Evolutionary conservation across 331 rosid genomes (phyloP).

Genomic region (Prunus yedoensis): DNA sequence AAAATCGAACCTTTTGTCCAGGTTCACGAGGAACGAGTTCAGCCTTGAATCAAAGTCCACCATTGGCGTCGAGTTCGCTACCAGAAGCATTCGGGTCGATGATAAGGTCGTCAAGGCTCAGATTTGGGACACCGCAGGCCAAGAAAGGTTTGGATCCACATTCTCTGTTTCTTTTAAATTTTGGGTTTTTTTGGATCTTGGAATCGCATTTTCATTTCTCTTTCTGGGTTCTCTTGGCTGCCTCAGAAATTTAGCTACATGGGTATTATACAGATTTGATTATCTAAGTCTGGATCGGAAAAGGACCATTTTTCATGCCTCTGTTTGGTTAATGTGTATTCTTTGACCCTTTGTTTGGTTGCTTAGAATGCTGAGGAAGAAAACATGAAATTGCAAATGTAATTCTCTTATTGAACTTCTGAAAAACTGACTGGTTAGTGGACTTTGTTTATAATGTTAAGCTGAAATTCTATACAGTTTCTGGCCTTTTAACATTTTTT

Average conservation of each 20-base stretch:
- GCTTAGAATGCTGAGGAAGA: neutral
- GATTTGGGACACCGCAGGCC: constrained; percentile 97
- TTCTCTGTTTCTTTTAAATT: neutral
- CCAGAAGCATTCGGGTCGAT: constrained; percentile 76
- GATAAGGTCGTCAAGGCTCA: constrained; percentile 89
- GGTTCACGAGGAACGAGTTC: constrained; percentile 77
- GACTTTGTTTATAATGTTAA: neutral
- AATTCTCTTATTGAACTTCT: neutral
- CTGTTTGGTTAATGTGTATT: constrained; percentile 2
- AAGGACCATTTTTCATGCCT: neutral
- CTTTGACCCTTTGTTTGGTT: neutral
- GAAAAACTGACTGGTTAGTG: constrained; percentile 1
- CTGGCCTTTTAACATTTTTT: neutral
- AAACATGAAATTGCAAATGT: neutral
- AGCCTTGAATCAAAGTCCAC: constrained; percentile 82
- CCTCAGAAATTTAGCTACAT: neutral
- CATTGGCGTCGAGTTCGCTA: constrained; percentile 89
- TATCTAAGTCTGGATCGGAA: constrained; percentile 10
- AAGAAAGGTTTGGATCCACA: constrained; percentile 63
- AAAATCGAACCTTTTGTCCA: constrained; percentile 77
- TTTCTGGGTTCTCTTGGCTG: neutral
- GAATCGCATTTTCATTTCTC: constrained; percentile 8
- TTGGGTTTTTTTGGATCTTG: constrained; percentile 17
- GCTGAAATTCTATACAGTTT: too few relatives aligned
- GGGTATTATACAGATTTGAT: neutral